These are phyloP conservation scores for Aspergillus bombycis DNA, from an alignment of 2,329 filamentous ascomycete genomes.

Conservation along the genomic window DNA sequence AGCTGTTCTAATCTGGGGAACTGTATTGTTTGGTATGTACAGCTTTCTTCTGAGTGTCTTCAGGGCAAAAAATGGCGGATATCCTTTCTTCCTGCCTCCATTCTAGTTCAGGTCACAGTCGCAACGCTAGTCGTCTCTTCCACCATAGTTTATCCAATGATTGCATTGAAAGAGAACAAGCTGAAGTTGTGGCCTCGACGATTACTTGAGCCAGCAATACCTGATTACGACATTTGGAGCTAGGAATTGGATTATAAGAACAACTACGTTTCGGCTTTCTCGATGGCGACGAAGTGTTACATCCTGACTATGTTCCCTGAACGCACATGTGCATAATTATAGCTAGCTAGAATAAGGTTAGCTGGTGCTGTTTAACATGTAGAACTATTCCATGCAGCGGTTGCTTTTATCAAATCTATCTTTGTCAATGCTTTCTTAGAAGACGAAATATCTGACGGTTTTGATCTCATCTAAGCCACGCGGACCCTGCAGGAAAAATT, in stretches of 20 bases:
- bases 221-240: not conserved
- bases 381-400: not conserved
- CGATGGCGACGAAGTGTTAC: not conserved
- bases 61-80: conserved; percentile 90
- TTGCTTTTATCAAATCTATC: not conserved
- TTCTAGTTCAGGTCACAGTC: conserved; percentile 58
- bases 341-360: not conserved
- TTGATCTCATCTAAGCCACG: no score
- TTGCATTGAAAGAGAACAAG: not conserved
- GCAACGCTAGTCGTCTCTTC: not conserved
- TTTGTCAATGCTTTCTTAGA: no score
- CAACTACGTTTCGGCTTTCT: not conserved
- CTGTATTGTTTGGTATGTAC: conserved; percentile 78
- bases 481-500: not conserved
- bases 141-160: not conserved
- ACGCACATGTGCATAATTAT: not conserved
- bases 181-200: not conserved
- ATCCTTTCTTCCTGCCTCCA: conserved; percentile 91
- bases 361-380: not conserved
- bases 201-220: not conserved
- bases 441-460: no score
- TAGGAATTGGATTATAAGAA: not conserved
- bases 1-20: conserved; percentile 78
- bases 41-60: conserved; percentile 94
- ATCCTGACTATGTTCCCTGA: not conserved